Evolutionary conservation across 179 eudicot species (phyloP).

Genomic region (Nepenthes alata): DNA sequence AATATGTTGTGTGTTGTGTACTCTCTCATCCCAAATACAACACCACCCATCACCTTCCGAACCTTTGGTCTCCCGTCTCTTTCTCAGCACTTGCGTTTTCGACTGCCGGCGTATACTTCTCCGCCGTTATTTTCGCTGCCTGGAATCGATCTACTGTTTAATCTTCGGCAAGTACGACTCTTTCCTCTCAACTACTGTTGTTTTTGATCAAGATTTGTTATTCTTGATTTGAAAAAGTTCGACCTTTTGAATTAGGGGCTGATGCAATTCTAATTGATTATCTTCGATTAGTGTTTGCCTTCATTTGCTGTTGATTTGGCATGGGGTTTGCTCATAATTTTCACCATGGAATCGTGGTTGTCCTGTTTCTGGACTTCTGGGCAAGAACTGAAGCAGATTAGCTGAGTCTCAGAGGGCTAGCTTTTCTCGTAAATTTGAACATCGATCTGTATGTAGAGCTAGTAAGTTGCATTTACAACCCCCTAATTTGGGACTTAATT

Average conservation of each 20-base stretch:
- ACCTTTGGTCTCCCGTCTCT: neutral
- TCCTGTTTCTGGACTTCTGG: slow-evolving; percentile 25
- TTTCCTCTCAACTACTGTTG: neutral
- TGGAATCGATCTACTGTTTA: neutral
- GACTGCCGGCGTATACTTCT: neutral
- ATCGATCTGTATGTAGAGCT: slow-evolving; percentile 6
- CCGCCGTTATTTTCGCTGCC: neutral
- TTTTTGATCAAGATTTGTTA: neutral
- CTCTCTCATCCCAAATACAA: neutral
- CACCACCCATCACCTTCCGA: neutral
- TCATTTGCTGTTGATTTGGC: slow-evolving; percentile 14
- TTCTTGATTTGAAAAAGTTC: neutral
- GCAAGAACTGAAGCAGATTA: slow-evolving; percentile 19
- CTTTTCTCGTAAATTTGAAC: slow-evolving; percentile 6
- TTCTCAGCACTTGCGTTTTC: neutral
- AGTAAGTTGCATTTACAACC: neutral
- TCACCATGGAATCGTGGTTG: slow-evolving; percentile 25
- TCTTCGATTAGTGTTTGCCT: neutral
- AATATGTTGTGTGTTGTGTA: no score
- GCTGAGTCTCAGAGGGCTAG: neutral
- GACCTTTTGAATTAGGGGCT: neutral
- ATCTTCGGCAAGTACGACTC: neutral
- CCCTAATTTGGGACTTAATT: no score
- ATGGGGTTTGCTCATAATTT: slow-evolving; percentile 21
- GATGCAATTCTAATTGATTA: neutral